These are phyloP conservation scores for Xanthoconium stramineum DNA, from an alignment of 768 basidiomycete genomes.

Conservation along the genomic window DNA sequence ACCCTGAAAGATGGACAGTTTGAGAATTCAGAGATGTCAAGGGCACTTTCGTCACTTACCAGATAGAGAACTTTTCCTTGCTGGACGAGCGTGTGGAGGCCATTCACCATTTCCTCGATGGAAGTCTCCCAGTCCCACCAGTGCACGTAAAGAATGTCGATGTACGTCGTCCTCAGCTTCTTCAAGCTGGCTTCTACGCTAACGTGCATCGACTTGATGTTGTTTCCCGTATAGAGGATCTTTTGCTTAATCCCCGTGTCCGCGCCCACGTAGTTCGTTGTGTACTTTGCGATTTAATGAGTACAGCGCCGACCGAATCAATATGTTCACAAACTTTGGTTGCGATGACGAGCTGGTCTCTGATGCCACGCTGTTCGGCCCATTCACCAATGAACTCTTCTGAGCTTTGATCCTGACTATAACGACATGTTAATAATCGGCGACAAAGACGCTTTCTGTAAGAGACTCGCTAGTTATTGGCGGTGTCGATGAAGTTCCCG, in stretches of 20 bases:
- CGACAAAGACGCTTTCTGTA: not conserved
- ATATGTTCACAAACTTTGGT: conserved; percentile 30
- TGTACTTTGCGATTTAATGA: conserved; percentile 17
- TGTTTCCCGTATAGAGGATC: conserved; percentile 36
- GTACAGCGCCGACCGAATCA: no score
- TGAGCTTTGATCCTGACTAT: conserved; percentile 52
- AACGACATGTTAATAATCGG: not conserved
- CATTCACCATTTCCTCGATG: conserved; percentile 45
- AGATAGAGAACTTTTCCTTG: conserved; percentile 45
- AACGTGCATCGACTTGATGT: conserved; percentile 31
- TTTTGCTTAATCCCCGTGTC: conserved; percentile 16
- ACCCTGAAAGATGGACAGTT: conserved; percentile 9
- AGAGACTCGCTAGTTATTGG: conserved; percentile 38
- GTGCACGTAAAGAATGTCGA: conserved; percentile 56
- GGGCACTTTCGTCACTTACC: not conserved
- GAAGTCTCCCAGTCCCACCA: conserved; percentile 48
- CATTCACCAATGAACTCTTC: conserved; percentile 53
- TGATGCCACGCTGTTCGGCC: conserved; percentile 40
- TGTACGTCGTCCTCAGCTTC: conserved; percentile 55
- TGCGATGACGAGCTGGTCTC: conserved; percentile 49
- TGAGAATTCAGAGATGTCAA: not conserved
- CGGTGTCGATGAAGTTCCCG: conserved; percentile 50
- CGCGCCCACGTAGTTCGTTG: conserved; percentile 13
- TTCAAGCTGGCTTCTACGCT: conserved; percentile 34
- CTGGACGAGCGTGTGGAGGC: conserved; percentile 41